phyloP scores from a whole-genome alignment of 192 early-diverging fungal species.

The Umbelopsis vinacea region DNA sequence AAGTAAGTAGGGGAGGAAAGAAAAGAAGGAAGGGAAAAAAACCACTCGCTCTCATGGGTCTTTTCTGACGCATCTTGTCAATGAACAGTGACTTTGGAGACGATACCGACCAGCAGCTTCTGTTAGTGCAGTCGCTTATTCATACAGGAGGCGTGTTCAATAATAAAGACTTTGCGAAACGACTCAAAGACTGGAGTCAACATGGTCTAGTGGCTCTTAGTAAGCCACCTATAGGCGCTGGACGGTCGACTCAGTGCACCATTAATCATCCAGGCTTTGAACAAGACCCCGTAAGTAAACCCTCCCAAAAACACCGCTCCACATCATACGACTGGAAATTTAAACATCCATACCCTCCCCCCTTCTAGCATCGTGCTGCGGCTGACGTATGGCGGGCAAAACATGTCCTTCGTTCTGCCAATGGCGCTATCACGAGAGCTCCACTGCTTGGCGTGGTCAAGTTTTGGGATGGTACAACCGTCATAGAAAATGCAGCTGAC shows the following conservation, averaged over 20 bases:
- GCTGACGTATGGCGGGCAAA: conserved; percentile 43
- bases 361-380: conserved; percentile 38
- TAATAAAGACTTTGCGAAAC: conserved; percentile 50
- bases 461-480: conserved; percentile 51
- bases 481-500: conserved; percentile 40
- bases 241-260: conserved; percentile 52
- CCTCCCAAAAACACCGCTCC: neutral
- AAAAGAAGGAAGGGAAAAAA: neutral
- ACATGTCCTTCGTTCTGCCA: conserved; percentile 39
- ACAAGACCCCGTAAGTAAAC: conserved; percentile 46
- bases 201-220: conserved; percentile 54
- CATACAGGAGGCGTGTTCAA: conserved; percentile 53
- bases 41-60: no score
- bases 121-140: conserved; percentile 57
- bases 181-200: conserved; percentile 55
- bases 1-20: conserved; percentile 31
- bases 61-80: no score
- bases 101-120: conserved; percentile 64
- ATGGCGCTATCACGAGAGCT: conserved; percentile 53
- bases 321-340: conserved; percentile 11
- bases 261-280: conserved; percentile 50
- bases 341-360: neutral
- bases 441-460: conserved; percentile 44
- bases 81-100: conserved; percentile 46
- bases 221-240: conserved; percentile 64